A percentile compares a stretch with the other conserved stretches of the same genome.
phyloP scores from a whole-genome alignment of 2,329 filamentous ascomycete species.

The Fusarium dlaminii region DNA sequence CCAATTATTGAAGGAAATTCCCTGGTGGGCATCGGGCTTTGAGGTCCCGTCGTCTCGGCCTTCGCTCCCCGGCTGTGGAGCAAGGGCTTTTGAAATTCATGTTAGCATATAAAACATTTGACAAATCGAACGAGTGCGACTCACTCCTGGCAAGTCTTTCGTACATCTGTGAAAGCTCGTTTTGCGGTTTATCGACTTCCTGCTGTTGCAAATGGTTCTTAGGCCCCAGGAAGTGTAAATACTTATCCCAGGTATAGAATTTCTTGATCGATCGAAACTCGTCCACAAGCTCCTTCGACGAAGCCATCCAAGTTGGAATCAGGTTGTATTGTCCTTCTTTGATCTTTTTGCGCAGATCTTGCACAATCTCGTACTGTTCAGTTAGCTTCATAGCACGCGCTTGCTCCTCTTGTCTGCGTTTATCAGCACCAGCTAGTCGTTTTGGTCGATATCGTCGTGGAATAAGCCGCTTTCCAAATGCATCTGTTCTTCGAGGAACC shows the following conservation, averaged over 20 bases:
- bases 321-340: slow-evolving; percentile 55
- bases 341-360: slow-evolving; percentile 54
- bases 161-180: slow-evolving; percentile 64
- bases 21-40: slow-evolving; percentile 68
- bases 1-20: slow-evolving; percentile 85
- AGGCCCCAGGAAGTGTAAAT: slow-evolving; percentile 64
- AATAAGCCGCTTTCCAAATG: slow-evolving; percentile 40
- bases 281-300: slow-evolving; percentile 67
- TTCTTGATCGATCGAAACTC: slow-evolving; percentile 71
- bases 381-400: slow-evolving; percentile 52
- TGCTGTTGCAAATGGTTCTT: slow-evolving; percentile 38
- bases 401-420: slow-evolving; percentile 56
- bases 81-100: slow-evolving; percentile 44
- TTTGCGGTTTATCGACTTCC: slow-evolving; percentile 45
- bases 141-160: slow-evolving; percentile 64
- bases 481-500: slow-evolving; percentile 11
- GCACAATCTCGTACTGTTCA: slow-evolving; percentile 56
- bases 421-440: slow-evolving; percentile 56
- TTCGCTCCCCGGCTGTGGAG: slow-evolving; percentile 42
- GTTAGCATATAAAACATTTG: slow-evolving; percentile 3
- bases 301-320: slow-evolving; percentile 64
- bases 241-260: slow-evolving; percentile 75
- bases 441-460: slow-evolving; percentile 57
- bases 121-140: slow-evolving; percentile 35
- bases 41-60: slow-evolving; percentile 40